Conservation (phyloP, 306 rosid genomes). For the Vicia villosa region DNA sequence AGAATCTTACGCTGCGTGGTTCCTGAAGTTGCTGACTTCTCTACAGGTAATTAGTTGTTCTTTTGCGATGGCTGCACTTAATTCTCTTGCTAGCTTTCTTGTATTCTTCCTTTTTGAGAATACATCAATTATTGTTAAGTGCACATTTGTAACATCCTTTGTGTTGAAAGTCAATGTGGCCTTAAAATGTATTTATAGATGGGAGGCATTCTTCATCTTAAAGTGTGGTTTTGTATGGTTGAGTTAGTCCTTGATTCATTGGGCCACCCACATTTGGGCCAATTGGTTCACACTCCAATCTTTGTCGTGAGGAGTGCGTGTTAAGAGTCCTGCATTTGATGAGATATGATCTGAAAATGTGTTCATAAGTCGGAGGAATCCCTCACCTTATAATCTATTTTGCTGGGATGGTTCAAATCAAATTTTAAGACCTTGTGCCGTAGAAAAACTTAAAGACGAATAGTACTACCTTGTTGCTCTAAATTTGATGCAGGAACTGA, state of each 20-base stretch:
- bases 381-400: background rate
- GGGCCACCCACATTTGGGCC: background rate
- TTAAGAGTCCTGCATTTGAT: background rate
- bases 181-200: background rate
- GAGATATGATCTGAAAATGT: background rate
- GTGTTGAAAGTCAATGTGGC: background rate
- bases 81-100: constrained; percentile 16
- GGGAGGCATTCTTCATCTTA: background rate
- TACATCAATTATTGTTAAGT: constrained; percentile 7
- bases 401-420: background rate
- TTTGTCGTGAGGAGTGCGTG: background rate
- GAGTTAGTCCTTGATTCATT: background rate
- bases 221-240: background rate
- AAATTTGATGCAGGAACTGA: background rate
- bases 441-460: constrained; percentile 11
- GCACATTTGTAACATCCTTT: background rate
- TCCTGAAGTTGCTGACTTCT: constrained; percentile 55
- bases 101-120: background rate
- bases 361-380: background rate
- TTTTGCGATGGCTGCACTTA: background rate
- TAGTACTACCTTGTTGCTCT: constrained; percentile 8
- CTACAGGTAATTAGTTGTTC: constrained; percentile 60
- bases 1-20: constrained; percentile 71
- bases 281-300: background rate
- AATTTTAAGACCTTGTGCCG: background rate